A percentile compares a stretch with the other conserved stretches of the same genome.
phyloP scores from a whole-genome alignment of 345 rosid genomes.

The Citrus unshiu region DNA sequence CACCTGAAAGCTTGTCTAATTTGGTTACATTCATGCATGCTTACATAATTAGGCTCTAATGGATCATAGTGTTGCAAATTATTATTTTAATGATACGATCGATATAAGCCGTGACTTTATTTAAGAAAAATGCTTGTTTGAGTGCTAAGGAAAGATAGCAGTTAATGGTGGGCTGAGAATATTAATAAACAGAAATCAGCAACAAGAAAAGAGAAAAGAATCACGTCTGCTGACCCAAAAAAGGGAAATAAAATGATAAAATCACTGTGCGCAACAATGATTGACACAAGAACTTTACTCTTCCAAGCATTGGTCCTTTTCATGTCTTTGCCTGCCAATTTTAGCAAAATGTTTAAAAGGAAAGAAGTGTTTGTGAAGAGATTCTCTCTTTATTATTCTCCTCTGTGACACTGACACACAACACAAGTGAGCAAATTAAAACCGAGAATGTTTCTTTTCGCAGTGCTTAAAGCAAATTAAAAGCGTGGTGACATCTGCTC shows the following conservation, averaged over 20 bases:
- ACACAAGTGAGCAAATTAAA: background rate
- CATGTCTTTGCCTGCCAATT: slow-evolving; percentile 23
- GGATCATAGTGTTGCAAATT: background rate
- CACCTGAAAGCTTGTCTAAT: too few relatives aligned
- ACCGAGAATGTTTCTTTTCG: slow-evolving; percentile 1
- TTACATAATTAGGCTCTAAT: background rate
- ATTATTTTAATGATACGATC: too few relatives aligned
- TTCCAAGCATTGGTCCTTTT: slow-evolving; percentile 14
- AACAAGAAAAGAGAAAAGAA: slow-evolving; percentile 18
- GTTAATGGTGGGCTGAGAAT: slow-evolving; percentile 30
- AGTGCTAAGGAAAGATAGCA: background rate
- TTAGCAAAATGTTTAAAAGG: slow-evolving; percentile 19
- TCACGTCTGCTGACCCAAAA: slow-evolving; percentile 12
- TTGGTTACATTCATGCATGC: background rate
- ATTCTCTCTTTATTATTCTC: slow-evolving; percentile 37
- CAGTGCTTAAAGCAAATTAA: slow-evolving; percentile 1
- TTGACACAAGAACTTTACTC: slow-evolving; percentile 24
- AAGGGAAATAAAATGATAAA: slow-evolving; percentile 8
- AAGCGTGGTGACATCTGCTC: slow-evolving; percentile 40
- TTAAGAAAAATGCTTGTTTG: background rate
- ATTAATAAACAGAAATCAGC: slow-evolving; percentile 1
- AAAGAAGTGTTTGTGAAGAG: slow-evolving; percentile 34
- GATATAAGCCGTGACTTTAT: background rate
- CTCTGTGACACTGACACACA: slow-evolving; percentile 24
- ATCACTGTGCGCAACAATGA: slow-evolving; percentile 19